These are phyloP conservation scores for Pseudoneurospora amorphoporcata DNA, from an alignment of 495 filamentous ascomycete species.

Conservation along the genomic window DNA sequence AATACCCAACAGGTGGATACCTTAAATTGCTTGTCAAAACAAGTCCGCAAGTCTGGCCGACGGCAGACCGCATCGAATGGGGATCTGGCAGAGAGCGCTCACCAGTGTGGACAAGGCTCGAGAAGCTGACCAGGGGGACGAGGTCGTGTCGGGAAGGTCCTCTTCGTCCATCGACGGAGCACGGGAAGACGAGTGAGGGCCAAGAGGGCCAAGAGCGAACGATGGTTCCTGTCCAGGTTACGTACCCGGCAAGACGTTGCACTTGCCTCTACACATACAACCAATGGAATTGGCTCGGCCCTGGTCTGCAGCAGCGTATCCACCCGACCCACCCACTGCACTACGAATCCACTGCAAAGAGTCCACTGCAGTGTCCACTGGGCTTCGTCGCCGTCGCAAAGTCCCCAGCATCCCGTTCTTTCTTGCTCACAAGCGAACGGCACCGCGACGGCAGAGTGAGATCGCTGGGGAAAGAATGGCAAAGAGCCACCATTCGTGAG, in stretches of 20 bases:
- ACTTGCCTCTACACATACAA: neutral
- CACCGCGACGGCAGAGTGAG: neutral
- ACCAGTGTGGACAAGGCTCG: neutral
- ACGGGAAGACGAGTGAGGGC: neutral
- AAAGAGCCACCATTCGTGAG: neutral
- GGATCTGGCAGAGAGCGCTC: neutral
- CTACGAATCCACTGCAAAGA: neutral
- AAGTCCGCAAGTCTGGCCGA: neutral
- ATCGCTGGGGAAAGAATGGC: neutral
- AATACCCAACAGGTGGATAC: neutral
- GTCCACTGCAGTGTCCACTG: neutral
- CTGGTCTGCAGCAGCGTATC: neutral
- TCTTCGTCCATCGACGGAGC: neutral
- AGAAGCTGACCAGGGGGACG: neutral
- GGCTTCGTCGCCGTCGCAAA: neutral
- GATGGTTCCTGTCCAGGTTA: neutral
- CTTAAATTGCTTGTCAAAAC: neutral
- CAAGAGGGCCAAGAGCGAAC: neutral
- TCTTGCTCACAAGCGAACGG: neutral
- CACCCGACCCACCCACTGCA: neutral
- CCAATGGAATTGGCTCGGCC: neutral
- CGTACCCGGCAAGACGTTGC: neutral
- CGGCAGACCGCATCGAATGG: neutral
- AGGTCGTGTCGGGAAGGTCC: neutral
- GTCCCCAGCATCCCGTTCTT: neutral